Evolutionary conservation across 129 eudicot genomes (phyloP), one percentile per base, ranked within the genome.

Genomic region (Glebionis coronaria): DNA sequence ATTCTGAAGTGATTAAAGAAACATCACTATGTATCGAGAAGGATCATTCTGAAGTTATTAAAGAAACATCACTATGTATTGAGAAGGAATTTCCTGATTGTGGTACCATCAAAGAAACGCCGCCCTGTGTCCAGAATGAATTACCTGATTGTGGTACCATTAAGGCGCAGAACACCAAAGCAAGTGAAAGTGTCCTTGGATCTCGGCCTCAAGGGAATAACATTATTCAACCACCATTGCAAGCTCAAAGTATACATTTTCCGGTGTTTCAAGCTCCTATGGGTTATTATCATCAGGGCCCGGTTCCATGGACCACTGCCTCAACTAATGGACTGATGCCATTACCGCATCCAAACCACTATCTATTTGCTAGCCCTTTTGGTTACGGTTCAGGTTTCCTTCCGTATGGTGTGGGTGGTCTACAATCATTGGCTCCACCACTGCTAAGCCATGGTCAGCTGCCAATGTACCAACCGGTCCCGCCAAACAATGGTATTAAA

Each of bases 301-400:
- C 85, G 13, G 82, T 88, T 40, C 66, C 89, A 4, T 88, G 95
- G 95, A 65, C 88, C 67, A 75, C 89, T 8, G 54, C 80, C 72
- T 73, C 90, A 44, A 52, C 88, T 54, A 88, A 80, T 16, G 88
- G 91, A 55, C 47, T 88, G 47, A 55, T 88, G 77, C 65, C 88
- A 9, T 74, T 77, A 46, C 95, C 91, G 47, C 96, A 85, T 59
- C 80, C 96, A 13, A 91, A 82, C 72, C 91, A 78, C 63, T 92
- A 85, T 66, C 50, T 92, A n/a, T 78, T 80, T 54, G 27, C 96
- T 8, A 82, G 86, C 76, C 86, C 87, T 15, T 81, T 72, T 42
- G 84, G 87, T 21, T 88, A 79, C 52, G 75, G 84, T 44, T 18
- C 81, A 60, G 81, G 19, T 52, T 80, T 75, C 73, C 69, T 85